These are phyloP conservation scores for Syzygium aqueum DNA, from an alignment of 345 rosid genomes.

Conservation along the genomic window DNA sequence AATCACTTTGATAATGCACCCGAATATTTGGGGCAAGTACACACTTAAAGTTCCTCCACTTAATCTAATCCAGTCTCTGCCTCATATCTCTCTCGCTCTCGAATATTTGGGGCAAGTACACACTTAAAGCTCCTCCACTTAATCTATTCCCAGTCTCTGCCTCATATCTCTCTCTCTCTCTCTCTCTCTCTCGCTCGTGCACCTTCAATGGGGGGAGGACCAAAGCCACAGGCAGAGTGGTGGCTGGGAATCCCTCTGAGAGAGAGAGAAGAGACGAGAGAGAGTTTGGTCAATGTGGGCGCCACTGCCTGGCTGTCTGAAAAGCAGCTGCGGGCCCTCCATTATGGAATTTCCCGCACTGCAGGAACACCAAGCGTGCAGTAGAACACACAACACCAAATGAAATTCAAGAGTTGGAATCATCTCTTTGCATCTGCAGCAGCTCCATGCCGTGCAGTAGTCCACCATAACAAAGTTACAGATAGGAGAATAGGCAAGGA, in stretches of 20 bases:
- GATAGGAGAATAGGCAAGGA: neutral
- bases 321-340: neutral
- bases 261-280: neutral
- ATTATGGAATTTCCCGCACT: constrained; percentile 24
- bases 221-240: neutral
- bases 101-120: neutral
- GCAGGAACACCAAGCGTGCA: constrained; percentile 7
- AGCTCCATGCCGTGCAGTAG: neutral
- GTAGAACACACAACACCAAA: neutral
- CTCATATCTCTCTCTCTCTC: neutral
- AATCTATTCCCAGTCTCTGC: neutral
- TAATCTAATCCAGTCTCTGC: neutral
- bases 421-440: neutral
- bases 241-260: neutral
- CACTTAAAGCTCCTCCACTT: neutral
- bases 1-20: neutral
- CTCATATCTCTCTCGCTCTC: neutral
- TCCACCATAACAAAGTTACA: neutral
- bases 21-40: neutral
- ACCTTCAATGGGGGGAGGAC: neutral
- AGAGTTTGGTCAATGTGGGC: constrained; percentile 15
- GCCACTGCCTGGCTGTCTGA: constrained; percentile 34
- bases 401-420: neutral
- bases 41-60: neutral
- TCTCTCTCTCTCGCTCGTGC: neutral